A percentile compares a stretch with the other conserved stretches of the same genome.
Conservation (phyloP, 108 stramenopile genomes). For the Pseudonitzschia multistriata region DNA sequence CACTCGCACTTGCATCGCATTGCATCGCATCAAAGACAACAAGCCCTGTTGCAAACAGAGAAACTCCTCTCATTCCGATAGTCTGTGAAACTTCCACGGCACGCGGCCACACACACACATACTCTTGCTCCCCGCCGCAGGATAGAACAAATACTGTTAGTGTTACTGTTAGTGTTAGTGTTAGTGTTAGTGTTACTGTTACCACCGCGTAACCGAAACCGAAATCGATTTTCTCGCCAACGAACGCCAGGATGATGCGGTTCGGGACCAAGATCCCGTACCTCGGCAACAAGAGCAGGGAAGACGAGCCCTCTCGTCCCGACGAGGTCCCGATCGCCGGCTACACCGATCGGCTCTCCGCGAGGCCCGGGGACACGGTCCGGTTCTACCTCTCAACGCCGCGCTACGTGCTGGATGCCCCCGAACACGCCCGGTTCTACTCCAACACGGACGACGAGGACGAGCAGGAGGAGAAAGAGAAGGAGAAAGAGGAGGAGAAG, state of each 20-base stretch:
- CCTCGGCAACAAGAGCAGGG: background rate
- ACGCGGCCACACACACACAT: background rate
- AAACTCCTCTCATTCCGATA: no score
- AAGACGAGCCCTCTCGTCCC: background rate
- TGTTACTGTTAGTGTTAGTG: background rate
- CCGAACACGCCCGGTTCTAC: conserved; percentile 8
- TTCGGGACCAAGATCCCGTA: background rate
- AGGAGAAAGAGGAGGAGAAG: background rate
- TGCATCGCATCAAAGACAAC: no score
- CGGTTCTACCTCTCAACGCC: conserved; percentile 21
- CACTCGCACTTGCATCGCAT: no score
- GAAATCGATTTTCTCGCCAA: no score
- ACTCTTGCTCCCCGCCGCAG: background rate
- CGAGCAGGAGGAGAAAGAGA: no score
- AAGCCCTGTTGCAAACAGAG: no score
- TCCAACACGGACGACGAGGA: no score
- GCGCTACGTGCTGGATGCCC: conserved; percentile 18
- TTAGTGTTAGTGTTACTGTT: background rate
- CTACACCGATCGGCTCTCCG: background rate
- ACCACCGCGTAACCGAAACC: background rate
- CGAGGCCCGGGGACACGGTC: background rate
- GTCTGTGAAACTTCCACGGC: no score
- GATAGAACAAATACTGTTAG: background rate
- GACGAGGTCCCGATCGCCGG: background rate
- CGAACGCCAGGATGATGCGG: background rate